Conservation (phyloP, 2,329 filamentous ascomycete species). For the Gaeumannomyces sp. region DNA sequence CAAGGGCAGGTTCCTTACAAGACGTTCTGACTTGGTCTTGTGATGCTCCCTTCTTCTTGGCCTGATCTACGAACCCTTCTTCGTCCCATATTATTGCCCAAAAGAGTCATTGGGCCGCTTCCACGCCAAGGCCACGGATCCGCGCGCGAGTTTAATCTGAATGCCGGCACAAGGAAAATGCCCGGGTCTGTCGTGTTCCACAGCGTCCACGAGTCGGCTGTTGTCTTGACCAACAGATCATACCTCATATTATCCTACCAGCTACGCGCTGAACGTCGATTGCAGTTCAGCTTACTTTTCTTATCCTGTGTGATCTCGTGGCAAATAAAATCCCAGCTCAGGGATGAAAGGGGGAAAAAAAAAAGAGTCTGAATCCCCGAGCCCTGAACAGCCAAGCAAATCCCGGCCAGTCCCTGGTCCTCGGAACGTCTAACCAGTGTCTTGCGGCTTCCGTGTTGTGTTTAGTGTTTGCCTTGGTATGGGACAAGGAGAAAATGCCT, state of each 20-base stretch:
- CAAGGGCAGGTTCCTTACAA: too few species aligned
- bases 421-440: constrained; percentile 1
- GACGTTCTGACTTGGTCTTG: neutral
- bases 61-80: neutral
- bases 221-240: neutral
- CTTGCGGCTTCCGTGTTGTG: constrained; percentile 3
- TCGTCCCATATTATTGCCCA: neutral
- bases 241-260: neutral
- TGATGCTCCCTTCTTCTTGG: neutral
- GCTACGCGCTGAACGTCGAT: neutral
- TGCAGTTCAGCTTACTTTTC: neutral
- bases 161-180: neutral
- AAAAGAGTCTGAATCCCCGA: neutral
- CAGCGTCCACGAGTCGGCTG: neutral
- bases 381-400: neutral
- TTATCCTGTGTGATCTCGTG: neutral
- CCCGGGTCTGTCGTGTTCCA: neutral
- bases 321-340: neutral
- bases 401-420: neutral
- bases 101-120: neutral
- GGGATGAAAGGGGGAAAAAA: neutral
- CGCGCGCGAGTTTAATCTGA: neutral
- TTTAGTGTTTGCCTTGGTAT: neutral
- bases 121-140: neutral
- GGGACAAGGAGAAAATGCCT: neutral